phyloP scores from a whole-genome alignment of 768 basidiomycete genomes.

The Pulveroboletus ravenelii region DNA sequence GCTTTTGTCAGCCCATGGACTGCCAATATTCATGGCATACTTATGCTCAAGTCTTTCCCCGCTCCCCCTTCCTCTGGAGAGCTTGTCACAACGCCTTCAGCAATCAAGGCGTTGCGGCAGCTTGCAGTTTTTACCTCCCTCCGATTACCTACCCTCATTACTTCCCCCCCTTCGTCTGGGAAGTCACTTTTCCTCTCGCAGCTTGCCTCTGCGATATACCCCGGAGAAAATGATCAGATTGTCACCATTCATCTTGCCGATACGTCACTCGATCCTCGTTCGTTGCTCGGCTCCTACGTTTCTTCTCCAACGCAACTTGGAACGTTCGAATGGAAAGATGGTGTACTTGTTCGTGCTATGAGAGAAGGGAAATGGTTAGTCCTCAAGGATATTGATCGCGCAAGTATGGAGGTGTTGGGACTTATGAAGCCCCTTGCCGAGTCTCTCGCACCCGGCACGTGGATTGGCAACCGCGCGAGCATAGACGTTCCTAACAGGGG shows the following conservation, averaged over 20 bases:
- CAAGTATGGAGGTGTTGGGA: slow-evolving; percentile 84
- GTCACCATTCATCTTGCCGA: slow-evolving; percentile 90
- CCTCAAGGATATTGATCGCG: slow-evolving; percentile 88
- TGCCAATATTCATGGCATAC: slow-evolving; percentile 60
- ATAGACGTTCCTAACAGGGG: slow-evolving; percentile 75
- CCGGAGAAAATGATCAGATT: slow-evolving; percentile 59
- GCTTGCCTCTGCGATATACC: slow-evolving; percentile 63
- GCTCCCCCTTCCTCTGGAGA: slow-evolving; percentile 25
- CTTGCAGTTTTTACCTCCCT: slow-evolving; percentile 64
- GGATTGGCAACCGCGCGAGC: slow-evolving; percentile 67
- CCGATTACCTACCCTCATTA: slow-evolving; percentile 74
- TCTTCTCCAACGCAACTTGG: slow-evolving; percentile 82
- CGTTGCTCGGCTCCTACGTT: slow-evolving; percentile 87
- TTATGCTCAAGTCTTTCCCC: slow-evolving; percentile 51
- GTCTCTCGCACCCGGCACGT: slow-evolving; percentile 60
- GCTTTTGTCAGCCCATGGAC: slow-evolving; percentile 45
- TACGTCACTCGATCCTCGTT: slow-evolving; percentile 90
- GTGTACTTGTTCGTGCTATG: slow-evolving; percentile 85
- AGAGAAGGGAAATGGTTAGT: slow-evolving; percentile 89
- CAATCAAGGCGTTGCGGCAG: slow-evolving; percentile 51
- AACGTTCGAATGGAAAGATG: slow-evolving; percentile 95
- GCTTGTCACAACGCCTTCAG: slow-evolving; percentile 62
- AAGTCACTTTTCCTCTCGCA: slow-evolving; percentile 79
- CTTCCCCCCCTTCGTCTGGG: slow-evolving; percentile 83
- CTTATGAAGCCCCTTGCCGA: slow-evolving; percentile 82